Conservation (phyloP, 805 yeast genomes). For the Cyberlindnera sargentensis region DNA sequence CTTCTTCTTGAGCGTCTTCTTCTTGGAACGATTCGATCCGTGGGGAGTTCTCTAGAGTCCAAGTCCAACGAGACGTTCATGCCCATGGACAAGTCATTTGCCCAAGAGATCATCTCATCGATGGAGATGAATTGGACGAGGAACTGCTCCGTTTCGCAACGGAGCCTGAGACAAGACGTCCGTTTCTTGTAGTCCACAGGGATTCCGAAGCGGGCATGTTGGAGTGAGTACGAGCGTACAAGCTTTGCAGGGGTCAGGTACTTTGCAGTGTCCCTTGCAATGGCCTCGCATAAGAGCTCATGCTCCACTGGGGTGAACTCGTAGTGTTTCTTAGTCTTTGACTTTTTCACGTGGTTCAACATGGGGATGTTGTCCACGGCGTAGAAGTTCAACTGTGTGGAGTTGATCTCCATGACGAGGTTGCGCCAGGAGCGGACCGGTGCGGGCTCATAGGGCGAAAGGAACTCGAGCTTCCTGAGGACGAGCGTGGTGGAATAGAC, state of each 20-base stretch:
- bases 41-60: slow-evolving; percentile 63
- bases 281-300: slow-evolving; percentile 17
- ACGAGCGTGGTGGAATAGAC: slow-evolving; percentile 52
- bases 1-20: slow-evolving; percentile 45
- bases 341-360: slow-evolving; percentile 24
- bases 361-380: slow-evolving; percentile 29
- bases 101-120: slow-evolving; percentile 73
- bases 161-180: slow-evolving; percentile 58
- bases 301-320: slow-evolving; percentile 21
- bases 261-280: slow-evolving; percentile 9
- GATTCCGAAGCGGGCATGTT: slow-evolving; percentile 75
- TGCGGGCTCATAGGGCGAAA: slow-evolving; percentile 69
- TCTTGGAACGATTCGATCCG: slow-evolving; percentile 74
- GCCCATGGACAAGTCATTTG: slow-evolving; percentile 63
- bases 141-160: slow-evolving; percentile 81
- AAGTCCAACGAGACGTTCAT: slow-evolving; percentile 76
- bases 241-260: slow-evolving; percentile 25
- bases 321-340: slow-evolving; percentile 21
- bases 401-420: slow-evolving; percentile 67
- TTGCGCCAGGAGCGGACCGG: slow-evolving; percentile 64
- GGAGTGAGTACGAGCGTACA: slow-evolving; percentile 68
- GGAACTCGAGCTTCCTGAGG: slow-evolving; percentile 65
- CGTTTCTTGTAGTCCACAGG: slow-evolving; percentile 79
- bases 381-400: slow-evolving; percentile 78
- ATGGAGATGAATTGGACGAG: slow-evolving; percentile 56